Conservation (phyloP, 2,329 filamentous ascomycete species). For the Talaromyces sp. region DNA sequence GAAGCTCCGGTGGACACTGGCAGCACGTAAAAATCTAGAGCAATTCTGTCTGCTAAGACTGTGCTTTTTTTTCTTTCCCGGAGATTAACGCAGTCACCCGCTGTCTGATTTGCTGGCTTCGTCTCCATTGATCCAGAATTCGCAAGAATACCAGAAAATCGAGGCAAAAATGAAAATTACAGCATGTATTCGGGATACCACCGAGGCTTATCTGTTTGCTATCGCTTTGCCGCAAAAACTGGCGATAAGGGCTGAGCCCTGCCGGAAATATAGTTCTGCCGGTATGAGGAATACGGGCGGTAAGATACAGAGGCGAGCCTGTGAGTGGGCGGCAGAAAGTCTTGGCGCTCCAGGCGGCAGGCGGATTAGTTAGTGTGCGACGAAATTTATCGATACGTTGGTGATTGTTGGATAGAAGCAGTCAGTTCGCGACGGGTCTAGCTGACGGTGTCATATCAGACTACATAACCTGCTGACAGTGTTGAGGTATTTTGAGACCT, state of each 20-base stretch:
- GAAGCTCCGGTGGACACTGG: background rate
- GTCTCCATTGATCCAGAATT: background rate
- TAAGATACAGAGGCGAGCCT: constrained; percentile 20
- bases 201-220: background rate
- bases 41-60: background rate
- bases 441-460: constrained; percentile 24
- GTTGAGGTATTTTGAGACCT: background rate
- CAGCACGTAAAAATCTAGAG: background rate
- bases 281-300: constrained; percentile 27
- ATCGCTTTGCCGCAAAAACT: too few species aligned
- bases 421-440: constrained; percentile 27
- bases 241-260: constrained; percentile 18
- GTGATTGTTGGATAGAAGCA: background rate
- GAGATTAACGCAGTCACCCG: background rate
- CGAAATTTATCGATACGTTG: constrained; percentile 35
- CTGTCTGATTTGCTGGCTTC: background rate
- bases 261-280: constrained; percentile 29
- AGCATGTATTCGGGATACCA: constrained; percentile 9
- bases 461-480: background rate
- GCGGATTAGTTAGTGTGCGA: constrained; percentile 36
- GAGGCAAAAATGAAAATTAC: constrained; percentile 7
- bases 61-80: background rate
- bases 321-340: constrained; percentile 12
- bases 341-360: constrained; percentile 8
- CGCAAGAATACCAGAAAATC: background rate